Evolutionary conservation across 768 basidiomycete genomes (phyloP).

Genomic region (Exidia glandulosa): DNA sequence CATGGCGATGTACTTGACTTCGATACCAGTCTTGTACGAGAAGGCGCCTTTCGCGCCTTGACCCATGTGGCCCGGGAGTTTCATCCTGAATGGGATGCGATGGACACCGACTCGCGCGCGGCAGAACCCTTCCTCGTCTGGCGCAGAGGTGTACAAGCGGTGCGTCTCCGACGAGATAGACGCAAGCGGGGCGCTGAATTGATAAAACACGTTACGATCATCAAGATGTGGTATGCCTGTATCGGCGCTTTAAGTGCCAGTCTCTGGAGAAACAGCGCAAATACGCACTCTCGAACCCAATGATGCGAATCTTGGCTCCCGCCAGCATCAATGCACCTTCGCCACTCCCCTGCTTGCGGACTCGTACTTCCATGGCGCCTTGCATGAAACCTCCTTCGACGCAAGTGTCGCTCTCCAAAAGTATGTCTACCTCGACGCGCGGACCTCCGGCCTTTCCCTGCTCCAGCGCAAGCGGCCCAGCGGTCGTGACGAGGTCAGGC

Average conservation of each 20-base stretch:
- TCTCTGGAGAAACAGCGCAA: neutral
- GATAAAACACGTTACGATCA: conserved; percentile 73
- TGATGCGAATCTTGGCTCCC: conserved; percentile 65
- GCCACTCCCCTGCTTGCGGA: conserved; percentile 46
- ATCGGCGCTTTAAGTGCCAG: conserved; percentile 8
- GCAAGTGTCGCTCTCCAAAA: conserved; percentile 60
- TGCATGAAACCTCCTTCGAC: conserved; percentile 70
- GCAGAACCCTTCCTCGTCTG: conserved; percentile 53
- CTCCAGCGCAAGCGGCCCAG: conserved; percentile 33
- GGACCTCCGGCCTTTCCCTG: conserved; percentile 55
- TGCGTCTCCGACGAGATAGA: conserved; percentile 35
- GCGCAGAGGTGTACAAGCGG: conserved; percentile 31
- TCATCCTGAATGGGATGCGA: conserved; percentile 59
- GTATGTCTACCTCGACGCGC: conserved; percentile 72
- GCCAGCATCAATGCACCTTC: conserved; percentile 49
- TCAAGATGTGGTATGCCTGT: conserved; percentile 34
- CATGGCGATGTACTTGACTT: conserved; percentile 71
- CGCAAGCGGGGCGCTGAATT: conserved; percentile 48
- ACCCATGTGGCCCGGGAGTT: conserved; percentile 44
- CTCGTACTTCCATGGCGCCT: conserved; percentile 56
- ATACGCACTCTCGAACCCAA: conserved; percentile 67
- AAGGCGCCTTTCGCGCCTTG: conserved; percentile 52
- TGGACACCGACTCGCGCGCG: conserved; percentile 57
- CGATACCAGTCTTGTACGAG: conserved; percentile 43
- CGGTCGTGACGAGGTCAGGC: conserved; percentile 19